Evolutionary conservation across 495 filamentous ascomycete species (phyloP).

Genomic region (Podospora bellae-mahoneyi): DNA sequence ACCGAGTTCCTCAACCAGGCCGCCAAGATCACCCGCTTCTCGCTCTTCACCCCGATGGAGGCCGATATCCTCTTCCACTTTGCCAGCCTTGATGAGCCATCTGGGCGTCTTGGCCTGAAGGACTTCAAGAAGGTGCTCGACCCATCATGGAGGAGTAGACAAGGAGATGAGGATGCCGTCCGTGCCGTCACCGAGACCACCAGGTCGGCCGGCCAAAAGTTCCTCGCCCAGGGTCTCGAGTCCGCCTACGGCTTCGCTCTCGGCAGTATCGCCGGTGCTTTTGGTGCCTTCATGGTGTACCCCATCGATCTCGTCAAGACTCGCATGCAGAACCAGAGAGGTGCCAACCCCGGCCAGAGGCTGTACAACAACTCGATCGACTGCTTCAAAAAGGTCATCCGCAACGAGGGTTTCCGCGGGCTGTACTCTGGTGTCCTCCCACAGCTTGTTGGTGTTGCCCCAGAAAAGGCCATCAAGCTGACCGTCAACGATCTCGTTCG

Average conservation of each 20-base stretch:
- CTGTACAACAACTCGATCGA: slow-evolving; percentile 96
- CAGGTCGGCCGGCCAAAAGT: slow-evolving; percentile 34
- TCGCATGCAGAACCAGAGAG: slow-evolving; percentile 95
- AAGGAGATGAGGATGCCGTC: slow-evolving; percentile 40
- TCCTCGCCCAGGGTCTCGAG: slow-evolving; percentile 64
- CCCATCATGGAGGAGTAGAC: slow-evolving; percentile 74
- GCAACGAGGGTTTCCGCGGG: slow-evolving; percentile 84
- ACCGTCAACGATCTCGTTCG: slow-evolving; percentile 95
- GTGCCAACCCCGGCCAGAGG: slow-evolving; percentile 71
- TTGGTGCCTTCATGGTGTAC: slow-evolving; percentile 98
- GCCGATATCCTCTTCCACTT: slow-evolving; percentile 99
- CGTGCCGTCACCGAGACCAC: slow-evolving; percentile 40
- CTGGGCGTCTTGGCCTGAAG: slow-evolving; percentile 71
- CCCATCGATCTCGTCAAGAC: slow-evolving; percentile 99
- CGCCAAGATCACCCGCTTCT: slow-evolving; percentile 82
- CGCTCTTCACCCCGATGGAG: slow-evolving; percentile 96
- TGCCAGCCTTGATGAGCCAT: slow-evolving; percentile 83
- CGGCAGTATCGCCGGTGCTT: slow-evolving; percentile 87
- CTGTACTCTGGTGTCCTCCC: slow-evolving; percentile 93
- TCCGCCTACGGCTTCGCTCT: slow-evolving; percentile 86
- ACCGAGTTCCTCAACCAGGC: slow-evolving; percentile 95
- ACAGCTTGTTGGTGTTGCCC: slow-evolving; percentile 93
- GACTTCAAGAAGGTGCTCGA: slow-evolving; percentile 96
- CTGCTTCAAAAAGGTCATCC: slow-evolving; percentile 86
- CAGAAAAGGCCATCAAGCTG: slow-evolving; percentile 98